Evolutionary conservation across 495 filamentous ascomycete genomes (phyloP), one percentile per base, ranked within the genome.

Genomic region (Lasiosphaeria hispida): DNA sequence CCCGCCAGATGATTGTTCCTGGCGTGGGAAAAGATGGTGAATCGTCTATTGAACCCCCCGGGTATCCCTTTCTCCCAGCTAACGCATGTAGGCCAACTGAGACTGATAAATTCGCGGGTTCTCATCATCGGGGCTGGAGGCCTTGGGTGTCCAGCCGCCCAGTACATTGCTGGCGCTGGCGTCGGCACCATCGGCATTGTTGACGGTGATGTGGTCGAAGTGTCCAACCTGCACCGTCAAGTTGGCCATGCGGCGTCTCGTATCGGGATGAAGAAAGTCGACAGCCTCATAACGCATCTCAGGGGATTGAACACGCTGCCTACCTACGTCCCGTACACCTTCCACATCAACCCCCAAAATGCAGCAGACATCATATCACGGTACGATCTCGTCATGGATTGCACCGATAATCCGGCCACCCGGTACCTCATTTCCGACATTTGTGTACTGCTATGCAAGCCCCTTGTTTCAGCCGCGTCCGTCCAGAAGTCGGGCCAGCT

Each of bases 401-500:
- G 94, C 65, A 96, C 92, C 4, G 94, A 98, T 71, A 90, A 90
- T 55, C 94, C 93, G 0, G 86, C 87, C 5, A 87, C 92, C 0
- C 90, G 94, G 39, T 97, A 98, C 69, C 79, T 97, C 5, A 89
- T 97, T 63, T 96, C 92, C 0, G 94, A 98, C 63, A 81, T 90
- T 13, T 91, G 89, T 51, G 88, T 97, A 1, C 72, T 96, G 9
- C 73, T 90, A 1, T 68, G 77, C 1, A 96, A 92, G 63, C 85
- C 91, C 0, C 78, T 98, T 30, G 84, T 98, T 30, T 94, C 90
- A 2, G 93, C 92, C 0, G 94, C 91, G 2, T 92, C 94, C 0
- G 72, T 97, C 18, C 83, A 87, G 6, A 92, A 85, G 0, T 91
- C 96, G 47, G 94, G 94, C 18, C 93, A 97, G 73, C 80, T 98